Evolutionary conservation across 1,284 basidiomycete genomes (phyloP).

Genomic region (Xerocomus amazonicus): DNA sequence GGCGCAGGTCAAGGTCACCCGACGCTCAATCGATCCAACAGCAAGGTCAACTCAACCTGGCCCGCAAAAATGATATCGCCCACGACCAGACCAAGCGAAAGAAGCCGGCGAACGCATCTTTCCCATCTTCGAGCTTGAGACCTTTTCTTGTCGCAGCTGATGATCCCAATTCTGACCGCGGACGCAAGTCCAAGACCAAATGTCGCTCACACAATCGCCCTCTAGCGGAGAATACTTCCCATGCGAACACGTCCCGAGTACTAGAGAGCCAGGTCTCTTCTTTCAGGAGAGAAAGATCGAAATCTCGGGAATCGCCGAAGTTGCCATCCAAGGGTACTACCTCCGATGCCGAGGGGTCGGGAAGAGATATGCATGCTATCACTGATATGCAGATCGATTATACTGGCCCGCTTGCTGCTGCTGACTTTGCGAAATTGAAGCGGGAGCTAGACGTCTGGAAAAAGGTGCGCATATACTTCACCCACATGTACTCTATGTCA

Average conservation of each 20-base stretch:
- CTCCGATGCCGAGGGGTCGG: conserved; percentile 30
- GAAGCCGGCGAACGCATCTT: conserved; percentile 23
- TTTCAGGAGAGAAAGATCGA: conserved; percentile 28
- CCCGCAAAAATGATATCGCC: conserved; percentile 18
- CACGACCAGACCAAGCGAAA: conserved; percentile 30
- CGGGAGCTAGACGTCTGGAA: conserved; percentile 43
- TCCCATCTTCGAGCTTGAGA: conserved; percentile 14
- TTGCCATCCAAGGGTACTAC: conserved; percentile 15
- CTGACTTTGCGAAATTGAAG: conserved; percentile 38
- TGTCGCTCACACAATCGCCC: conserved; percentile 26
- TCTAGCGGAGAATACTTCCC: conserved; percentile 23
- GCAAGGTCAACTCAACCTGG: conserved; percentile 6
- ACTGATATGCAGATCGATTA: conserved; percentile 29
- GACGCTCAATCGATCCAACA: conserved; percentile 17
- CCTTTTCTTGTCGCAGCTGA: conserved; percentile 29
- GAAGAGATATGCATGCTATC: conserved; percentile 14
- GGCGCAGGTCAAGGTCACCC: conserved; percentile 29
- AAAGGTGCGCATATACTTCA: conserved; percentile 40
- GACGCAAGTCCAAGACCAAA: conserved; percentile 32
- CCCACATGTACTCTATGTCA: not conserved
- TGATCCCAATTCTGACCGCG: conserved; percentile 29
- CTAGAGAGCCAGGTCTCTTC: conserved; percentile 9
- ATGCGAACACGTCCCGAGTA: conserved; percentile 9
- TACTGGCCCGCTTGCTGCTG: conserved; percentile 24
- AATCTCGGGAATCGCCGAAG: conserved; percentile 28